A percentile compares a stretch with the other conserved stretches of the same genome.
phyloP scores from a whole-genome alignment of 345 rosid genomes.

The Eucalyptus cloeziana region DNA sequence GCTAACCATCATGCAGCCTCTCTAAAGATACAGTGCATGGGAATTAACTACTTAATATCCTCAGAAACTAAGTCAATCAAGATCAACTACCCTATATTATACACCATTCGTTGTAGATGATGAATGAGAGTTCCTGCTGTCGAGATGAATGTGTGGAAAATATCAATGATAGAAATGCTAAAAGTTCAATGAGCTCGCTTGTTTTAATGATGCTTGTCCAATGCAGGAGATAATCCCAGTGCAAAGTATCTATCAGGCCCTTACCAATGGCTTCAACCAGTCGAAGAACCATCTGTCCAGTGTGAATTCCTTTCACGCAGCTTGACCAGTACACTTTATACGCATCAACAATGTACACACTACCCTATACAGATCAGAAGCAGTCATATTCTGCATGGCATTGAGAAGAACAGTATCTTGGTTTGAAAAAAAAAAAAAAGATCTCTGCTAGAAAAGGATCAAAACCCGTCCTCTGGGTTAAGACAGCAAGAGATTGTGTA shows the following conservation, averaged over 20 bases:
- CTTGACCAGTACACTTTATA: constrained; percentile 76
- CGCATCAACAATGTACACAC: constrained; percentile 66
- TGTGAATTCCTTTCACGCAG: constrained; percentile 71
- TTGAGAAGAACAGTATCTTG: not conserved
- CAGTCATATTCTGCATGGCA: not conserved
- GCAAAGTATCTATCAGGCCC: not conserved
- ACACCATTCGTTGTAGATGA: not conserved
- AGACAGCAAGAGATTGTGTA: not conserved
- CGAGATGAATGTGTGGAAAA: not conserved
- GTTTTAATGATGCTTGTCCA: not conserved
- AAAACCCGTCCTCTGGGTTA: not conserved
- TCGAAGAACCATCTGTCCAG: constrained; percentile 81
- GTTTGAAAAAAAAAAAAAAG: not conserved
- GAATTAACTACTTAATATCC: not conserved
- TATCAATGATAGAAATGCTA: not conserved
- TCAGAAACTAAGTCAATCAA: not conserved
- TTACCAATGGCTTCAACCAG: constrained; percentile 92
- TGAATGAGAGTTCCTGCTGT: not conserved
- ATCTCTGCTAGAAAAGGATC: not conserved
- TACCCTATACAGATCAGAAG: constrained; percentile 31
- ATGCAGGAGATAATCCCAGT: no score
- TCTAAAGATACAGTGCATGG: not conserved
- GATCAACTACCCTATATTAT: not conserved
- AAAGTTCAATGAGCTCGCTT: not conserved
- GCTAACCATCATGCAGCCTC: not conserved